phyloP scores from a whole-genome alignment of 192 early-diverging fungal genomes.

The Podila epigama region DNA sequence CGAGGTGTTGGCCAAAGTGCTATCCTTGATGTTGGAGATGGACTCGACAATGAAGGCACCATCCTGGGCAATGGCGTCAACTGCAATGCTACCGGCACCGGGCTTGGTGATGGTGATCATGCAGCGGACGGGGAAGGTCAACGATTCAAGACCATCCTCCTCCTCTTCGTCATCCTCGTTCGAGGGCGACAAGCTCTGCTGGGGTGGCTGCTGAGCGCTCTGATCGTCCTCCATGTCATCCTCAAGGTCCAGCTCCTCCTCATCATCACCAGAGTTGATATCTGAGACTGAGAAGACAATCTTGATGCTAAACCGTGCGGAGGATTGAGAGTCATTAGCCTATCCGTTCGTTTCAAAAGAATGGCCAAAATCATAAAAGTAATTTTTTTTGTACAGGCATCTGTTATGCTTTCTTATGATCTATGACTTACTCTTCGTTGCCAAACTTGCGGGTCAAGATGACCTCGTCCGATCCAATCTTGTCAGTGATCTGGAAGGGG shows the following conservation, averaged over 20 bases:
- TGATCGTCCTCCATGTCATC: constrained; percentile 56
- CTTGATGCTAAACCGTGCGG: constrained; percentile 67
- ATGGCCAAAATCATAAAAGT: background rate
- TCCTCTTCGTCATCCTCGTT: constrained; percentile 66
- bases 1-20: constrained; percentile 65
- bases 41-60: constrained; percentile 86
- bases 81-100: constrained; percentile 76
- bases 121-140: constrained; percentile 75
- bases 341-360: background rate
- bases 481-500: constrained; percentile 77
- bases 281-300: constrained; percentile 88
- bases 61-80: constrained; percentile 85
- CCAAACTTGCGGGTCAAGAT: constrained; percentile 84
- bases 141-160: constrained; percentile 64
- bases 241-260: constrained; percentile 66
- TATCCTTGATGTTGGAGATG: constrained; percentile 73
- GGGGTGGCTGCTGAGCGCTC: constrained; percentile 21
- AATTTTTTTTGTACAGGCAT: background rate
- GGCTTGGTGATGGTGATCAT: constrained; percentile 79
- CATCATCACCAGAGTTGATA: constrained; percentile 78
- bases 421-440: constrained; percentile 77
- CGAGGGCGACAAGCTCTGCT: constrained; percentile 49
- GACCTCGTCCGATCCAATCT: constrained; percentile 80
- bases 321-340: background rate
- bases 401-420: no score